These are phyloP conservation scores for Pichia sp. DNA, from an alignment of 1,139 yeast species.

Conservation along the genomic window DNA sequence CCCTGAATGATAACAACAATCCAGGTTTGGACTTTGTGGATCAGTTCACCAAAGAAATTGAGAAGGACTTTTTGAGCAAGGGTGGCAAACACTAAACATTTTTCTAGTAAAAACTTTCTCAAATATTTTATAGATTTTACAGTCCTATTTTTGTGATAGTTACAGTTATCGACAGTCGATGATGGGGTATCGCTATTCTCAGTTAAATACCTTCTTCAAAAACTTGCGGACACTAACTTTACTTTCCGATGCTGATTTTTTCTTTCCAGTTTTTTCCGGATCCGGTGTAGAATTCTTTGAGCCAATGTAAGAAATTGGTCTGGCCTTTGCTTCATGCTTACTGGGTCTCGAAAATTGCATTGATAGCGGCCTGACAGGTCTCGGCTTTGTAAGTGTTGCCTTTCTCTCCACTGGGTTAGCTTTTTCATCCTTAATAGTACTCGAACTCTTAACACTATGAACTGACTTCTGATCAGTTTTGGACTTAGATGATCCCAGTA, in stretches of 20 bases:
- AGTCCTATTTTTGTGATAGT: too few relatives aligned
- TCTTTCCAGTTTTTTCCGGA: not conserved
- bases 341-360: too few relatives aligned
- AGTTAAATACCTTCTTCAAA: constrained; percentile 11
- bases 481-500: not conserved
- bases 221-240: constrained; percentile 10
- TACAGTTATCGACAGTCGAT: too few relatives aligned
- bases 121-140: too few relatives aligned
- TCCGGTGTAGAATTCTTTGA: too few relatives aligned
- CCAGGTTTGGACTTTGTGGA: constrained; percentile 84
- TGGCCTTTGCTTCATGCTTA: too few relatives aligned
- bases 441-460: not conserved
- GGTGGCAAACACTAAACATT: constrained; percentile 15
- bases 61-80: constrained; percentile 37
- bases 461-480: not conserved
- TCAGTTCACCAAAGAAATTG: constrained; percentile 83
- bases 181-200: too few relatives aligned
- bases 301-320: too few relatives aligned
- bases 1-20: constrained; percentile 35
- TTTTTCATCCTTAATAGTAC: not conserved
- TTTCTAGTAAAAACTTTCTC: not conserved
- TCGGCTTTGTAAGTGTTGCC: too few relatives aligned
- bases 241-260: constrained; percentile 4
- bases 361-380: too few relatives aligned
- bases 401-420: too few relatives aligned